These are phyloP conservation scores for Metschnikowia lunata DNA, from an alignment of 805 yeast species.

Conservation along the genomic window DNA sequence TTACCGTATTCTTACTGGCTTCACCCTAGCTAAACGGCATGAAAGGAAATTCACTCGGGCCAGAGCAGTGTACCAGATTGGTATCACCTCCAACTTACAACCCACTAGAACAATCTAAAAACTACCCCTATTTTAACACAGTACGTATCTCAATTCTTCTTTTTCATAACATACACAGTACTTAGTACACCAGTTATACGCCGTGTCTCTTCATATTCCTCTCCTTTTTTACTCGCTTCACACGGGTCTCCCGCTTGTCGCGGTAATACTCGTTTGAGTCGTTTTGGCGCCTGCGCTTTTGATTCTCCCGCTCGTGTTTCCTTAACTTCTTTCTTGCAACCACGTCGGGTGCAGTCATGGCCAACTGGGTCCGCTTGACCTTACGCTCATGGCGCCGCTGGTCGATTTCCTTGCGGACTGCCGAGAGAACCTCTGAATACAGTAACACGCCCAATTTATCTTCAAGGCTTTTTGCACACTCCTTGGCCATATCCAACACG, in stretches of 20 bases:
- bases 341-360: conserved; percentile 72
- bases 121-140: too few relatives aligned
- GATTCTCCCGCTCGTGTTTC: conserved; percentile 72
- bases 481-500: conserved; percentile 49
- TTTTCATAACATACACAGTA: neutral
- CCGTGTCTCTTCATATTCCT: too few relatives aligned
- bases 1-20: too few relatives aligned
- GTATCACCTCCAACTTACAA: too few relatives aligned
- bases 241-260: conserved; percentile 46
- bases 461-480: conserved; percentile 66
- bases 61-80: too few relatives aligned
- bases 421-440: conserved; percentile 56
- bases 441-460: conserved; percentile 65
- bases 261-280: conserved; percentile 76
- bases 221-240: conserved; percentile 13
- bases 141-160: too few relatives aligned
- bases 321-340: conserved; percentile 75
- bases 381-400: conserved; percentile 71
- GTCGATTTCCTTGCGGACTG: conserved; percentile 57
- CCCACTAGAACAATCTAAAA: too few relatives aligned
- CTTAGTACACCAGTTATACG: neutral
- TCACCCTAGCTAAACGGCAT: too few relatives aligned
- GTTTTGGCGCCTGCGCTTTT: conserved; percentile 67
- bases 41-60: too few relatives aligned
- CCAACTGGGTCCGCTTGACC: conserved; percentile 69